phyloP scores from a whole-genome alignment of 176 grass and related monocot species.

The Echinochloa phyllopogon region DNA sequence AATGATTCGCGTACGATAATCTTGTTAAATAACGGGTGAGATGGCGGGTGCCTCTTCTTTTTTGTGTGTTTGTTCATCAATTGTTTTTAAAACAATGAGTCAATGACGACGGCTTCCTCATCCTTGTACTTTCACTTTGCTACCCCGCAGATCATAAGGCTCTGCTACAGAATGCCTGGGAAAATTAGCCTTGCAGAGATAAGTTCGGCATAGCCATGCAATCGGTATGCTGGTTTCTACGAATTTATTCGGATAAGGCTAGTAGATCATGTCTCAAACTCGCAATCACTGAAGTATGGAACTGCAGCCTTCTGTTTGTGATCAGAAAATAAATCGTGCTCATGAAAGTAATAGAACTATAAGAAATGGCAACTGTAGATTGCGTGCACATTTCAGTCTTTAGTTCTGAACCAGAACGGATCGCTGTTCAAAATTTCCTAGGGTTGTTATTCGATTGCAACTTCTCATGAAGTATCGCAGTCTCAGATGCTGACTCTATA shows the following conservation, averaged over 20 bases:
- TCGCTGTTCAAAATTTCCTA: not conserved
- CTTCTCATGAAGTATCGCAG: not conserved
- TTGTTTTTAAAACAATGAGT: not conserved
- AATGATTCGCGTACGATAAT: not conserved
- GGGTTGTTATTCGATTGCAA: not conserved
- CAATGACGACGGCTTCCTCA: not conserved
- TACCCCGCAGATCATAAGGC: too few species aligned
- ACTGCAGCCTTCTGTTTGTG: too few species aligned
- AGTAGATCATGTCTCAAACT: too few species aligned
- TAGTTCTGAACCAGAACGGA: not conserved
- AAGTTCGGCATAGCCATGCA: too few species aligned
- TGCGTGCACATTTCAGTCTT: not conserved
- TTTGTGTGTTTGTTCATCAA: not conserved
- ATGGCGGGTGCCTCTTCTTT: not conserved
- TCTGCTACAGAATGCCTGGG: too few species aligned
- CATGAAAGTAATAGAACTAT: not conserved
- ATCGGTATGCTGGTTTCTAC: too few species aligned
- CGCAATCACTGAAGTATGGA: too few species aligned
- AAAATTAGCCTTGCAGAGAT: too few species aligned
- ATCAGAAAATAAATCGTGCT: not conserved
- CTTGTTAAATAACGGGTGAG: not conserved
- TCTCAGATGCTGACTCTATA: constrained; percentile 5
- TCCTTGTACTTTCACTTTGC: too few species aligned
- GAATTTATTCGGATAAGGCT: too few species aligned
- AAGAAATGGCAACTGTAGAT: too few species aligned